Conservation (phyloP, 2,329 filamentous ascomycete species). For the Thermomyces lanuginosus region DNA sequence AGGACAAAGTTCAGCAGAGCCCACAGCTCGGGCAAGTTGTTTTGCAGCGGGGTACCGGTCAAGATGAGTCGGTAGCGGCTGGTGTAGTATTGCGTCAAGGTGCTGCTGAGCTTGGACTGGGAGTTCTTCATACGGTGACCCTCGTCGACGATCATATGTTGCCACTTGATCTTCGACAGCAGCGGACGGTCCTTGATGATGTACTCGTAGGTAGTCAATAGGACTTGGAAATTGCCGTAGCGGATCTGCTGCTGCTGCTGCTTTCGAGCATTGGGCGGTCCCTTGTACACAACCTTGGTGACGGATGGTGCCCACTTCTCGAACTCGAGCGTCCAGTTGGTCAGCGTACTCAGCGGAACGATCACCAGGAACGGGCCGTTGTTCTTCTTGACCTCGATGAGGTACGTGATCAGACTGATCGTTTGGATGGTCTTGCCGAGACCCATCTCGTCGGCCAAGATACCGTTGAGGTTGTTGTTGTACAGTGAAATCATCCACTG, state of each 20-base stretch:
- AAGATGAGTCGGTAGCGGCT: constrained; percentile 92
- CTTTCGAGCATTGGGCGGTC: constrained; percentile 74
- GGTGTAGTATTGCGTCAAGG: constrained; percentile 85
- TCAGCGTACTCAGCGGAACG: constrained; percentile 87
- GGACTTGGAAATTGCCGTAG: constrained; percentile 85
- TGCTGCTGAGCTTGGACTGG: constrained; percentile 87
- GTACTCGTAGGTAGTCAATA: constrained; percentile 96
- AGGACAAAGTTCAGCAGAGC: constrained; percentile 96
- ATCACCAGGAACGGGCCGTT: constrained; percentile 89
- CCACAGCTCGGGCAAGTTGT: constrained; percentile 93
- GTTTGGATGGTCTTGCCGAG: constrained; percentile 99
- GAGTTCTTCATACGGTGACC: constrained; percentile 99
- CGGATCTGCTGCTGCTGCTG: constrained; percentile 86
- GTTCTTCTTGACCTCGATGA: constrained; percentile 90
- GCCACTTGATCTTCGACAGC: constrained; percentile 97
- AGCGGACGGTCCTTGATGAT: constrained; percentile 97
- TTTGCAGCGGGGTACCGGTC: constrained; percentile 91
- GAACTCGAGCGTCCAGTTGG: constrained; percentile 97
- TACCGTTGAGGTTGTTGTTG: constrained; percentile 99
- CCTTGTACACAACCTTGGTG: constrained; percentile 85
- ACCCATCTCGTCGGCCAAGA: constrained; percentile 98
- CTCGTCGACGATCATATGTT: constrained; percentile 99
- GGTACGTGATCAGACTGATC: constrained; percentile 90
- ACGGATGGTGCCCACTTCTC: constrained; percentile 96
- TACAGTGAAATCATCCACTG: constrained; percentile 99